These are phyloP conservation scores for Blastocystis sp. DNA, from an alignment of 352 stramenopile species.

Conservation along the genomic window DNA sequence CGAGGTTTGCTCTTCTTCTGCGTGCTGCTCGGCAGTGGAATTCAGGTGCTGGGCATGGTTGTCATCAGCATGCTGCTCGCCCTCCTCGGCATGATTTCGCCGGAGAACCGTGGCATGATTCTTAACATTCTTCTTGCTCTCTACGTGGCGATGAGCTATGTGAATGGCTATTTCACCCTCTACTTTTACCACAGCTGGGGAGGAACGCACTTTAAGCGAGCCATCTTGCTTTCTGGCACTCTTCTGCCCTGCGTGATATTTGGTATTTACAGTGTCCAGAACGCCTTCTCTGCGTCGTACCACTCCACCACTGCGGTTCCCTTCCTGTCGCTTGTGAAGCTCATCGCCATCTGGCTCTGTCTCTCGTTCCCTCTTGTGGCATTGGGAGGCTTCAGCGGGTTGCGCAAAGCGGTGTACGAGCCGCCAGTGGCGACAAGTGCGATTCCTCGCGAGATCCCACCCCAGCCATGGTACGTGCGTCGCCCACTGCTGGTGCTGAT, in stretches of 20 bases:
- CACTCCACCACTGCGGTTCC: conserved; percentile 86
- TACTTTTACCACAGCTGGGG: conserved; percentile 95
- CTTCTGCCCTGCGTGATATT: conserved; percentile 87
- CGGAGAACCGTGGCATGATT: conserved; percentile 90
- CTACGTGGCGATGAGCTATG: conserved; percentile 89
- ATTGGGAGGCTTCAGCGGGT: conserved; percentile 94
- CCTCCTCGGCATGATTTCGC: conserved; percentile 84
- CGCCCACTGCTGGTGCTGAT: conserved; percentile 82
- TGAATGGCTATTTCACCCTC: conserved; percentile 88
- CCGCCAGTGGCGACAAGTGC: conserved; percentile 87
- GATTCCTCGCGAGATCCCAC: conserved; percentile 92
- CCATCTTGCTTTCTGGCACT: conserved; percentile 85
- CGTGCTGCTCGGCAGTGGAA: conserved; percentile 91
- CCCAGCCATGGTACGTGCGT: conserved; percentile 96
- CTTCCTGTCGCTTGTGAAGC: conserved; percentile 89
- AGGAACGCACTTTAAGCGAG: conserved; percentile 93
- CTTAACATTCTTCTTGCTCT: conserved; percentile 93
- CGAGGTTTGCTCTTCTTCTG: conserved; percentile 86
- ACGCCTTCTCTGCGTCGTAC: conserved; percentile 87
- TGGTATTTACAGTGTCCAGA: conserved; percentile 89
- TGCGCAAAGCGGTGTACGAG: conserved; percentile 82
- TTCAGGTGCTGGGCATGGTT: conserved; percentile 89
- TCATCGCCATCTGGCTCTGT: conserved; percentile 97
- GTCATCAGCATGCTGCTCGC: conserved; percentile 92
- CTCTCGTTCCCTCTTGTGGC: conserved; percentile 97